Evolutionary conservation across 441 rosid genomes (phyloP).

Genomic region (Sinapis alba): DNA sequence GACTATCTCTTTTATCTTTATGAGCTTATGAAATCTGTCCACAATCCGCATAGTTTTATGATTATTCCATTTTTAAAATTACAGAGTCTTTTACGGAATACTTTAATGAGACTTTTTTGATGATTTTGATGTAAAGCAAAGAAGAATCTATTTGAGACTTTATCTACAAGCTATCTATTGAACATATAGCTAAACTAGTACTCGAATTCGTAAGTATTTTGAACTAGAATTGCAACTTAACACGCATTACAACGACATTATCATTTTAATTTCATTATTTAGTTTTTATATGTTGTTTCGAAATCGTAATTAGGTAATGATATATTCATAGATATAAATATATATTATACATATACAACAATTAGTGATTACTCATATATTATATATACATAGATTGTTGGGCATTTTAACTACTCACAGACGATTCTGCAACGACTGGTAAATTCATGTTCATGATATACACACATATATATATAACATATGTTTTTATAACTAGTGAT

Average conservation of each 20-base stretch:
- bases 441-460: not conserved
- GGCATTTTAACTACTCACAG: not conserved
- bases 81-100: constrained; percentile 36
- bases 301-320: not conserved
- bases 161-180: constrained; percentile 39
- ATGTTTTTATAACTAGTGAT: not conserved
- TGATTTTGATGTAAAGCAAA: constrained; percentile 46
- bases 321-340: not conserved
- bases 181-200: constrained; percentile 30
- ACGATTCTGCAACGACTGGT: not conserved
- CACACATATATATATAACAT: not conserved
- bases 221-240: constrained; percentile 18
- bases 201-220: constrained; percentile 20
- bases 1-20: constrained; percentile 5
- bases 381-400: not conserved
- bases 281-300: not conserved
- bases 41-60: constrained; percentile 32
- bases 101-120: constrained; percentile 40
- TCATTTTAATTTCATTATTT: not conserved
- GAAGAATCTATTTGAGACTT: constrained; percentile 38
- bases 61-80: constrained; percentile 33
- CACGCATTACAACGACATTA: constrained; percentile 13
- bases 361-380: not conserved
- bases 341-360: not conserved
- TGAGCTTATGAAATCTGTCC: constrained; percentile 18